Percentiles rank a stretch among this genome's conserved stretches.
These are phyloP conservation scores for Casuarina equisetifolia DNA, from an alignment of 306 rosid genomes.

Conservation along the genomic window DNA sequence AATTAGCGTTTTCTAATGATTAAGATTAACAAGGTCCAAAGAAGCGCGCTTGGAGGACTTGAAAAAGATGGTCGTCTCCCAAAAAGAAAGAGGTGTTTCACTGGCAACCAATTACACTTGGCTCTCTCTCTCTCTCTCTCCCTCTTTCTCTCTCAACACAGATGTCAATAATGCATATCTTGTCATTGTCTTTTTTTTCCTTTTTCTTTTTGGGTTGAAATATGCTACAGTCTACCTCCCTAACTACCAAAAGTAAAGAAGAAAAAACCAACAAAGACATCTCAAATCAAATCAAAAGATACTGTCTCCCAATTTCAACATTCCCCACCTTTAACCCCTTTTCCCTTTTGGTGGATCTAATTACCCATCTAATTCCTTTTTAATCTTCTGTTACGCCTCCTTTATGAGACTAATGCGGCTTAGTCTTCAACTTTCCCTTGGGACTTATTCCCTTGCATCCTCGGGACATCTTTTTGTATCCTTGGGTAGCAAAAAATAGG, in stretches of 20 bases:
- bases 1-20: too few species aligned
- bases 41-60: conserved; percentile 22
- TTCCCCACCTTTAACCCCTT: conserved; percentile 16
- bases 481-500: too few species aligned
- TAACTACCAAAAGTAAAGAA: conserved; percentile 38
- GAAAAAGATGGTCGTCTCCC: conserved; percentile 26
- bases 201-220: conserved; percentile 53
- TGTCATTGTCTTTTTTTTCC: conserved; percentile 39
- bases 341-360: conserved; percentile 29
- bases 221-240: conserved; percentile 29
- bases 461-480: too few species aligned
- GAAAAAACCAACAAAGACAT: conserved; percentile 35
- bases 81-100: conserved; percentile 31
- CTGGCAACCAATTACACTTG: conserved; percentile 21
- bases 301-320: conserved; percentile 48
- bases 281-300: conserved; percentile 47
- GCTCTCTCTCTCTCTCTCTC: conserved; percentile 3
- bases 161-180: conserved; percentile 18
- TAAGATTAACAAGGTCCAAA: conserved; percentile 21
- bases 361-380: conserved; percentile 1
- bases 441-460: conserved; percentile 4
- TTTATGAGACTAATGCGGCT: conserved; percentile 15
- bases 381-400: conserved; percentile 18
- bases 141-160: too few species aligned
- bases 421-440: conserved; percentile 21